Evolutionary conservation across 352 stramenopile genomes (phyloP).

Genomic region (Thalassiosira allenii): DNA sequence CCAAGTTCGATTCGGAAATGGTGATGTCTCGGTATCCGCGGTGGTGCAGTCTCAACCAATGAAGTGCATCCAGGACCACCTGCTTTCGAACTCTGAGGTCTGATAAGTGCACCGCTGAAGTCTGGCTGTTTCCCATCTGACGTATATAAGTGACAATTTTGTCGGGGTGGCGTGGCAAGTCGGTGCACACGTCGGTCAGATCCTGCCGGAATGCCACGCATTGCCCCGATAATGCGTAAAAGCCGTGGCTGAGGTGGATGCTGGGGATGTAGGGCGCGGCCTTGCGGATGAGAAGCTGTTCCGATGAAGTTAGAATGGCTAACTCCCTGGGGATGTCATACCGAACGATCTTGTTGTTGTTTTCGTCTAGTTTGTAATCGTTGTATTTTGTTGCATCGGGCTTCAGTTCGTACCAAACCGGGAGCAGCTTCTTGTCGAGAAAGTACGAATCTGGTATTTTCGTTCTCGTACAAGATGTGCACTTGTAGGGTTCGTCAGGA

Average conservation of each 20-base stretch:
- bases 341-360: neutral
- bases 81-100: neutral
- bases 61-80: slow-evolving; percentile 6
- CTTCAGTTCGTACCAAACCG: slow-evolving; percentile 2
- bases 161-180: neutral
- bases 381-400: too few relatives aligned
- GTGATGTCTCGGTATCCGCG: slow-evolving; percentile 28
- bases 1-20: slow-evolving; percentile 36
- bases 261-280: neutral
- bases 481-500: too few relatives aligned
- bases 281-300: neutral
- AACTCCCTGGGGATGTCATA: slow-evolving; percentile 1
- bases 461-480: too few relatives aligned
- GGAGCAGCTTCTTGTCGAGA: neutral
- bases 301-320: neutral
- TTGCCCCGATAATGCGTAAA: slow-evolving; percentile 2
- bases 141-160: slow-evolving; percentile 4
- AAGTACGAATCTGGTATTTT: too few relatives aligned
- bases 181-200: neutral
- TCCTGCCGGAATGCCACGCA: slow-evolving; percentile 12
- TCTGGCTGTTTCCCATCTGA: neutral
- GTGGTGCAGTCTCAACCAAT: slow-evolving; percentile 36
- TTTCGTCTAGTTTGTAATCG: neutral
- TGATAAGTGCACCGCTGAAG: neutral
- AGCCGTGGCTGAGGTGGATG: neutral